A percentile compares a stretch with the other conserved stretches of the same genome.
Evolutionary conservation across 2,329 filamentous ascomycete species (phyloP).

Genomic region (Aspergillus sp.): DNA sequence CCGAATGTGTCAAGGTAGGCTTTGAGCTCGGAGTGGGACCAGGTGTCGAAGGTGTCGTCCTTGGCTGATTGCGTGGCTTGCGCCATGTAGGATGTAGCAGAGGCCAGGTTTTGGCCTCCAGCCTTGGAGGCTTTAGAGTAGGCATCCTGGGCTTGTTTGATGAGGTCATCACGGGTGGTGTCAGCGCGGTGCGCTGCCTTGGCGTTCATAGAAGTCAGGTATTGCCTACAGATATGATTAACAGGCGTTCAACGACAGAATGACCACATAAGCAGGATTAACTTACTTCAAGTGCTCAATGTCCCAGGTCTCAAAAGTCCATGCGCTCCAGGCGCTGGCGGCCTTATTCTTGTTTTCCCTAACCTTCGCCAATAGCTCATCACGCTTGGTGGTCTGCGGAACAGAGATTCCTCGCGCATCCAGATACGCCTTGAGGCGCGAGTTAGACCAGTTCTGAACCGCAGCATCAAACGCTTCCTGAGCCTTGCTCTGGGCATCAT

Average conservation of each 20-base stretch:
- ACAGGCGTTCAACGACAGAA: conserved; percentile 27
- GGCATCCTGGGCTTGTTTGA: conserved; percentile 48
- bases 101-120: conserved; percentile 47
- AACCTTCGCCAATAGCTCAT: conserved; percentile 69
- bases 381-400: conserved; percentile 62
- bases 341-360: conserved; percentile 66
- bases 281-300: conserved; percentile 60
- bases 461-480: conserved; percentile 62
- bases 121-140: conserved; percentile 43
- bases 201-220: conserved; percentile 42
- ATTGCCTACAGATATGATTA: conserved; percentile 34
- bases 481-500: conserved; percentile 55
- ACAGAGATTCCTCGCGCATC: conserved; percentile 70
- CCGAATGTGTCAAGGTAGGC: conserved; percentile 74
- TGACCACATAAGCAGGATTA: conserved; percentile 32
- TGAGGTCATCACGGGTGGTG: conserved; percentile 65
- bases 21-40: conserved; percentile 67
- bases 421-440: conserved; percentile 68
- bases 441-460: conserved; percentile 63
- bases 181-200: conserved; percentile 57
- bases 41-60: conserved; percentile 61
- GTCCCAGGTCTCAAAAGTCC: conserved; percentile 74
- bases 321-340: conserved; percentile 59
- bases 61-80: conserved; percentile 61
- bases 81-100: conserved; percentile 63